These are phyloP conservation scores for Penicillium bialowiezense DNA, from an alignment of 495 filamentous ascomycete genomes.

Conservation along the genomic window DNA sequence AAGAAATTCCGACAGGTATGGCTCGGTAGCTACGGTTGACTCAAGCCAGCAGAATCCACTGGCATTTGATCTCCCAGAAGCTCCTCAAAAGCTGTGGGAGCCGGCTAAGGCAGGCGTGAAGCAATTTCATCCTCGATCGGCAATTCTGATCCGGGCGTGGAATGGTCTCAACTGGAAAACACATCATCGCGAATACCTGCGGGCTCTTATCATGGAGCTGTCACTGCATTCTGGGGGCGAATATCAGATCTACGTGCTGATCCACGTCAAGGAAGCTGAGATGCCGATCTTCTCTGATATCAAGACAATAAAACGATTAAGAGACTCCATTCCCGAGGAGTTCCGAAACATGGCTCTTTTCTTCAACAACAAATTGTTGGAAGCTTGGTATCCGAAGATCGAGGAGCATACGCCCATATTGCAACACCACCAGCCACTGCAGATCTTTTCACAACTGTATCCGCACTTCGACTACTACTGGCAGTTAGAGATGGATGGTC, in stretches of 20 bases:
- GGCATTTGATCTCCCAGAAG: conserved; percentile 15
- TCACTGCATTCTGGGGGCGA: conserved; percentile 69
- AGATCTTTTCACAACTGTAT: conserved; percentile 60
- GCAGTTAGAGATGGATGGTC: conserved; percentile 76
- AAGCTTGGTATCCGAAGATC: conserved; percentile 29
- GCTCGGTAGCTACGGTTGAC: neutral
- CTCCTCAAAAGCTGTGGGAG: conserved; percentile 4
- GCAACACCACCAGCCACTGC: conserved; percentile 35
- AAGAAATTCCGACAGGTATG: conserved; percentile 60
- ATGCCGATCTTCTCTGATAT: conserved; percentile 50
- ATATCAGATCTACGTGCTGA: conserved; percentile 72
- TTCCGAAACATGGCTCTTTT: conserved; percentile 65
- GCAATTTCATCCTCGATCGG: conserved; percentile 49
- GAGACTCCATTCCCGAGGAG: conserved; percentile 58
- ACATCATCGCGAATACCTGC: conserved; percentile 68
- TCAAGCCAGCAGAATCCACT: conserved; percentile 12
- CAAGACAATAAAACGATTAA: conserved; percentile 43
- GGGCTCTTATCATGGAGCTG: conserved; percentile 71
- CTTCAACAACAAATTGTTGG: conserved; percentile 51
- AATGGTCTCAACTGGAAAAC: conserved; percentile 65
- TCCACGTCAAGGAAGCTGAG: conserved; percentile 64
- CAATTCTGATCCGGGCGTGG: conserved; percentile 67
- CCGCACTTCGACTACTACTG: conserved; percentile 73
- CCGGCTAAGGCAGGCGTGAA: conserved; percentile 1
- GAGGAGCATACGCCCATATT: conserved; percentile 23